These are phyloP conservation scores for Monosporascus sp. DNA, from an alignment of 2,329 filamentous ascomycete species.

Conservation along the genomic window DNA sequence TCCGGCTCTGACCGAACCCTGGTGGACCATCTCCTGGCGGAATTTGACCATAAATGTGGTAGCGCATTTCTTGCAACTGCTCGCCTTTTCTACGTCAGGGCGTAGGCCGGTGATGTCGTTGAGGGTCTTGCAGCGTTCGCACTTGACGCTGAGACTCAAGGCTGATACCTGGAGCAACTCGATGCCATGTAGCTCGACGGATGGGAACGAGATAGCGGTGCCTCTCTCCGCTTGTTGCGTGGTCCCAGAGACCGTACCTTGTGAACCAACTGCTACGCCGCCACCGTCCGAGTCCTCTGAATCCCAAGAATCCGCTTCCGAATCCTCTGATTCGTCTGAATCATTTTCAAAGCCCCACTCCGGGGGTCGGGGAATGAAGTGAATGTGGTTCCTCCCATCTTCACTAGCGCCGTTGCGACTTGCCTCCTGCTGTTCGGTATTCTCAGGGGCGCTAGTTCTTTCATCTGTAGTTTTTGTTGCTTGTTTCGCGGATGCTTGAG, in stretches of 20 bases:
- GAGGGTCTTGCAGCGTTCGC: slow-evolving; percentile 69
- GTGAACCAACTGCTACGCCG: slow-evolving; percentile 32
- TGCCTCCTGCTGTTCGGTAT: slow-evolving; percentile 9
- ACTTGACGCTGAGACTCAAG: slow-evolving; percentile 68
- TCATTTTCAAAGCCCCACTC: slow-evolving; percentile 60
- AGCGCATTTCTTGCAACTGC: slow-evolving; percentile 56
- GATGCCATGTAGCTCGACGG: slow-evolving; percentile 69
- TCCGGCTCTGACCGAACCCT: slow-evolving; percentile 67
- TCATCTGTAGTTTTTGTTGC: slow-evolving; percentile 12
- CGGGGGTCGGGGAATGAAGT: slow-evolving; percentile 68
- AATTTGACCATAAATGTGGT: slow-evolving; percentile 49
- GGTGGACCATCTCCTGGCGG: slow-evolving; percentile 66
- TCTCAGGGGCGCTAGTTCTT: slow-evolving; percentile 6
- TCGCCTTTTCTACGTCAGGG: slow-evolving; percentile 44
- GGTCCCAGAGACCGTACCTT: slow-evolving; percentile 17
- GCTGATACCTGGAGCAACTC: slow-evolving; percentile 67
- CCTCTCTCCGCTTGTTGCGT: slow-evolving; percentile 54
- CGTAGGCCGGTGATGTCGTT: slow-evolving; percentile 65
- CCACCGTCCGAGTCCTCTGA: slow-evolving; percentile 43
- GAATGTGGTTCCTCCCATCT: slow-evolving; percentile 58
- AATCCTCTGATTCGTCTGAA: slow-evolving; percentile 37
- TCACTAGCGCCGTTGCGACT: slow-evolving; percentile 18
- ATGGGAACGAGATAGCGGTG: slow-evolving; percentile 74
- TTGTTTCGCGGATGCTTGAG: slow-evolving; percentile 17
- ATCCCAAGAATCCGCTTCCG: slow-evolving; percentile 39